Evolutionary conservation across 305 asterid genomes (phyloP).

Genomic region (Fraxinus albicans): DNA sequence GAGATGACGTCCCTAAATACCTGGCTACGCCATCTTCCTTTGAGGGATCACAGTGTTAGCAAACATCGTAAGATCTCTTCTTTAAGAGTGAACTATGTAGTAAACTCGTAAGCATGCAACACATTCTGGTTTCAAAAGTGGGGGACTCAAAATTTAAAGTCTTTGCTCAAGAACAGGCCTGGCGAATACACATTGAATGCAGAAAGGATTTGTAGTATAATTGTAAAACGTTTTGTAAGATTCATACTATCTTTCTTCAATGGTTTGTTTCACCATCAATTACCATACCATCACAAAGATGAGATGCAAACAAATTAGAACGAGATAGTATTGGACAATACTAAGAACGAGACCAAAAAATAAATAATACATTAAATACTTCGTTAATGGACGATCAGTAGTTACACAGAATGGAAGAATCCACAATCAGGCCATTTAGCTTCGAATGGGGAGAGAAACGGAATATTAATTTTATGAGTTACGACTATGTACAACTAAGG

Average conservation of each 20-base stretch:
- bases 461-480: no score
- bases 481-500: not conserved
- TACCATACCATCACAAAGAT: not conserved
- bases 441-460: no score
- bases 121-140: no score
- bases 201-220: not conserved
- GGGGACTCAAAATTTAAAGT: not conserved
- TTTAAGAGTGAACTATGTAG: not conserved
- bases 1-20: conserved; percentile 27
- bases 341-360: not conserved
- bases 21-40: conserved; percentile 24
- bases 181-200: not conserved
- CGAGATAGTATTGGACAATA: no score
- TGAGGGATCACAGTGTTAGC: not conserved
- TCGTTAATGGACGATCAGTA: not conserved
- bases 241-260: not conserved
- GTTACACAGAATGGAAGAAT: not conserved
- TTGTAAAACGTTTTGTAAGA: no score
- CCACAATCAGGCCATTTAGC: not conserved
- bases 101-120: no score
- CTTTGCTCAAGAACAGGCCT: not conserved
- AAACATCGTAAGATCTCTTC: not conserved
- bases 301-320: not conserved
- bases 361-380: no score
- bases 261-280: not conserved